Evolutionary conservation across 352 stramenopile genomes (phyloP).

Genomic region (Phytophthora pseudosyringae): DNA sequence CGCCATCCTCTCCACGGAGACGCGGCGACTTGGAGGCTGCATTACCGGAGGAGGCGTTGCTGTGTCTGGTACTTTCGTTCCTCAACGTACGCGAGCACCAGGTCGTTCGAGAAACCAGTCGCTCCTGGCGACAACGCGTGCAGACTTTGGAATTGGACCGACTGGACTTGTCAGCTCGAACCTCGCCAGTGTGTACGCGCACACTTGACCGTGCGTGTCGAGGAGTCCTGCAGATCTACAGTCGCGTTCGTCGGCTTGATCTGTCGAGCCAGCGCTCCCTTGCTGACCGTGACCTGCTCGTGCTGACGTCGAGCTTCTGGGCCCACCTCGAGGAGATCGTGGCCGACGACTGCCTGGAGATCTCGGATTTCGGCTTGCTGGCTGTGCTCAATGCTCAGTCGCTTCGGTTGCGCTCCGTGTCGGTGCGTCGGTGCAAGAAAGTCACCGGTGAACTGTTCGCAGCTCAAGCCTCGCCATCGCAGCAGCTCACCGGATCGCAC

Average conservation of each 20-base stretch:
- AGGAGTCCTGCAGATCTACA: slow-evolving; percentile 74
- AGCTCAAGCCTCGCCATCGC: slow-evolving; percentile 15
- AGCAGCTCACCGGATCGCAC: slow-evolving; percentile 56
- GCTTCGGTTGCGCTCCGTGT: slow-evolving; percentile 63
- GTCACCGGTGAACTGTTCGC: slow-evolving; percentile 63
- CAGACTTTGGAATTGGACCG: slow-evolving; percentile 69
- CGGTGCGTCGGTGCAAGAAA: slow-evolving; percentile 80
- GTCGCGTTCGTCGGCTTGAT: slow-evolving; percentile 60
- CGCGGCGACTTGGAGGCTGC: slow-evolving; percentile 42
- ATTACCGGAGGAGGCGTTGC: slow-evolving; percentile 64
- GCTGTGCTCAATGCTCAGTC: slow-evolving; percentile 87
- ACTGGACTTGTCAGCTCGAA: slow-evolving; percentile 62
- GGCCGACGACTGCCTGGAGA: slow-evolving; percentile 74
- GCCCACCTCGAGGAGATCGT: slow-evolving; percentile 67
- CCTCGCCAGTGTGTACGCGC: slow-evolving; percentile 54
- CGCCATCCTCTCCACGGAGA: slow-evolving; percentile 24
- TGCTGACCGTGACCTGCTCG: slow-evolving; percentile 73
- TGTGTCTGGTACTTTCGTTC: slow-evolving; percentile 69
- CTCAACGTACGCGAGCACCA: slow-evolving; percentile 83
- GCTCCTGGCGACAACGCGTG: slow-evolving; percentile 69
- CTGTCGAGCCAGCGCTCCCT: slow-evolving; percentile 77
- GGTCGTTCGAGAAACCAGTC: slow-evolving; percentile 55
- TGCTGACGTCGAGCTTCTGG: slow-evolving; percentile 86
- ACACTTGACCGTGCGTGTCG: slow-evolving; percentile 68
- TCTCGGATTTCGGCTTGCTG: slow-evolving; percentile 82